A percentile compares a stretch with the other conserved stretches of the same genome.
phyloP scores from a whole-genome alignment of 2,329 filamentous ascomycete genomes.

The Sporothrix euskadiensis region DNA sequence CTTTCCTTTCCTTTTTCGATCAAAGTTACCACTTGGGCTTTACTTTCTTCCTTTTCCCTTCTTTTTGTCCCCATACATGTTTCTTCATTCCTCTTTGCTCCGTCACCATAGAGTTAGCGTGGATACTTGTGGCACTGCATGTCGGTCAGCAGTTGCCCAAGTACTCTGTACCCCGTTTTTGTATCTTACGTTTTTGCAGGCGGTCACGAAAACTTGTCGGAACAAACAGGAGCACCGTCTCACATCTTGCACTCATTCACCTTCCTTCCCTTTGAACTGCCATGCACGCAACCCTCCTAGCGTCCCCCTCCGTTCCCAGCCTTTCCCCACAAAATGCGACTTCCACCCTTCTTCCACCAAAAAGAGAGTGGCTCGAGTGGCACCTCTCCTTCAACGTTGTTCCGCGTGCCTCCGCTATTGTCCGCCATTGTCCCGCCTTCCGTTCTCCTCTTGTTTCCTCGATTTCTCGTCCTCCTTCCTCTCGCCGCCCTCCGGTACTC shows the following conservation, averaged over 20 bases:
- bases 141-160: neutral
- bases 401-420: neutral
- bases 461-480: neutral
- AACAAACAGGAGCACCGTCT: conserved; percentile 8
- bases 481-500: conserved; percentile 12
- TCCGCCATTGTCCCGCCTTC: neutral
- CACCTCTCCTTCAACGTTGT: neutral
- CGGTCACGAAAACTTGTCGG: conserved; percentile 26
- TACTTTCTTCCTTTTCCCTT: neutral
- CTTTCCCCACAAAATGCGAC: conserved; percentile 28
- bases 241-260: neutral
- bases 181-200: neutral
- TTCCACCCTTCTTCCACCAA: neutral
- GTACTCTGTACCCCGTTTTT: neutral
- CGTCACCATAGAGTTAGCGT: conserved; percentile 4
- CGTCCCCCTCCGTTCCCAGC: neutral
- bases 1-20: neutral
- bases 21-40: neutral
- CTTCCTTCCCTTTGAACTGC: neutral
- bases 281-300: conserved; percentile 16
- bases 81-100: neutral
- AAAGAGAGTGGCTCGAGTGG: neutral
- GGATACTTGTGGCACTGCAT: conserved; percentile 10
- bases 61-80: neutral
- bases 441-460: neutral